These are phyloP conservation scores for Cyclotella atomus DNA, from an alignment of 108 stramenopile species.

Conservation along the genomic window DNA sequence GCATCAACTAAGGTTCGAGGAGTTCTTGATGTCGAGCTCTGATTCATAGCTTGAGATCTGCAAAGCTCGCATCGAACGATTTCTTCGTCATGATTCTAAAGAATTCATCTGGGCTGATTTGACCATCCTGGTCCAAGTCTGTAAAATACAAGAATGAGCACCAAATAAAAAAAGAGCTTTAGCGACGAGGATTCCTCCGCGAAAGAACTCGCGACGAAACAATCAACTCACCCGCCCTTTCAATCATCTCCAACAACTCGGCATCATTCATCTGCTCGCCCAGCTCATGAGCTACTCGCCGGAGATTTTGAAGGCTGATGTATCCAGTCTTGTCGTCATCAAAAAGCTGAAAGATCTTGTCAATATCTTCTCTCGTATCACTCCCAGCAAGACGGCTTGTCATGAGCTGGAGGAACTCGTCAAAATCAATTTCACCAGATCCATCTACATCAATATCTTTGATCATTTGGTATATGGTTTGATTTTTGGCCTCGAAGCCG, in stretches of 20 bases:
- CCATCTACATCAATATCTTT: conserved; percentile 83
- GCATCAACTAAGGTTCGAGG: too few species aligned
- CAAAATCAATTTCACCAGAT: conserved; percentile 59
- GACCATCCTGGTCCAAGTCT: too few species aligned
- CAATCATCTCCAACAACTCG: conserved; percentile 99
- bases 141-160: too few species aligned
- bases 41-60: too few species aligned
- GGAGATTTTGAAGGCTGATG: conserved; percentile 93
- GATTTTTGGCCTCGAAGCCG: conserved; percentile 92
- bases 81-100: too few species aligned
- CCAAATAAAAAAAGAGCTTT: too few species aligned
- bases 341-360: conserved; percentile 97
- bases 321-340: conserved; percentile 96
- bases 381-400: conserved; percentile 63
- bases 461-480: conserved; percentile 90
- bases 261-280: conserved; percentile 98
- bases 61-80: too few species aligned
- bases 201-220: conserved; percentile 90
- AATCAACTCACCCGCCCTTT: conserved; percentile 89
- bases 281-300: conserved; percentile 94
- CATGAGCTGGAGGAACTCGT: conserved; percentile 94
- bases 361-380: conserved; percentile 54
- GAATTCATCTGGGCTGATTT: too few species aligned
- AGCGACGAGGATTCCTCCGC: too few species aligned
- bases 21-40: too few species aligned